Conservation (phyloP, 2,329 filamentous ascomycete species). For the Dactylellina leptospora region DNA sequence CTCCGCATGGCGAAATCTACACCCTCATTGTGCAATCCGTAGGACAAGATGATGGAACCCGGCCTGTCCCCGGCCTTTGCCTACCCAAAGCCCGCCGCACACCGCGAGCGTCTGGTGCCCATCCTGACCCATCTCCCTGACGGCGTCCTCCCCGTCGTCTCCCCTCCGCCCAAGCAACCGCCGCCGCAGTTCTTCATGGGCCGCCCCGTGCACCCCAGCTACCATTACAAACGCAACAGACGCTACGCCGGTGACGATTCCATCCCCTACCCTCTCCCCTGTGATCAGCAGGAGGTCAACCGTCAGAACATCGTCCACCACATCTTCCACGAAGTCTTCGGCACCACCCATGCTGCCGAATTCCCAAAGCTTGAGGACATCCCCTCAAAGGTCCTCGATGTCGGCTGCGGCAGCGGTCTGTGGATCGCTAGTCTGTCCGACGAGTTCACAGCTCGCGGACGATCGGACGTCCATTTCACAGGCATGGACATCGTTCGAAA, state of each 20-base stretch:
- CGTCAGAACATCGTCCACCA: conserved; percentile 85
- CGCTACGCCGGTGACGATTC: conserved; percentile 79
- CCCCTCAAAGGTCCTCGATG: conserved; percentile 80
- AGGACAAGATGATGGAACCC: conserved; percentile 48
- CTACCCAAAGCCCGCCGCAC: conserved; percentile 44
- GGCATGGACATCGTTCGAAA: conserved; percentile 57
- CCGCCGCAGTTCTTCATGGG: conserved; percentile 48
- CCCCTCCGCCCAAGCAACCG: conserved; percentile 11
- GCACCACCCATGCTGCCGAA: conserved; percentile 64
- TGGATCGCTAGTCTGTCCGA: conserved; percentile 73
- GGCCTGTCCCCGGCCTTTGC: conserved; percentile 51
- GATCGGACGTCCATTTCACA: conserved; percentile 56
- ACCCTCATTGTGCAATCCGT: background rate
- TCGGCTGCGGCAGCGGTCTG: conserved; percentile 86
- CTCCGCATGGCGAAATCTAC: background rate
- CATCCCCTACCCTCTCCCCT: conserved; percentile 82
- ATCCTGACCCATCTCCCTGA: conserved; percentile 41
- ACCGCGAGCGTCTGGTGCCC: conserved; percentile 41
- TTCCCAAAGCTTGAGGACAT: conserved; percentile 61
- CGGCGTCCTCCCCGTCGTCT: conserved; percentile 15
- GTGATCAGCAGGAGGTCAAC: conserved; percentile 86
- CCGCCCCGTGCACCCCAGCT: conserved; percentile 46
- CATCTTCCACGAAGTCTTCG: conserved; percentile 81
- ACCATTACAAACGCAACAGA: conserved; percentile 59
- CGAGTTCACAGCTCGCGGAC: conserved; percentile 54